phyloP scores from a whole-genome alignment of 352 stramenopile species.

The Globisporangium mamillatum region DNA sequence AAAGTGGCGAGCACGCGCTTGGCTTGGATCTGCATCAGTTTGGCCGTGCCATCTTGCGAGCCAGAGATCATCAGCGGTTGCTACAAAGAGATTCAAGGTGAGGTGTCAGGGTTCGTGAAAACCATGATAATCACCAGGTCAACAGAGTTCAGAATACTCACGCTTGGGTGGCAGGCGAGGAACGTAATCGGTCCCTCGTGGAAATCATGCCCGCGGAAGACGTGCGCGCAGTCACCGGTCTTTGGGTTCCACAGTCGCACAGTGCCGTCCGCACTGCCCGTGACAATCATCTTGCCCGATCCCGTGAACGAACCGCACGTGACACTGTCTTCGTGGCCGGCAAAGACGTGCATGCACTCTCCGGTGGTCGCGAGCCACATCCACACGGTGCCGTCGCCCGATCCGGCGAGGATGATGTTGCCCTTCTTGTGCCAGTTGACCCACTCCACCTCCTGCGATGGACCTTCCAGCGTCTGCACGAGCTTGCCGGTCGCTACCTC shows the following conservation, averaged over 20 bases:
- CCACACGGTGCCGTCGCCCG: slow-evolving; percentile 87
- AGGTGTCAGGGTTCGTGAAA: neutral
- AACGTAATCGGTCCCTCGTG: slow-evolving; percentile 90
- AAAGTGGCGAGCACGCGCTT: slow-evolving; percentile 93
- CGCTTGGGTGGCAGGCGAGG: slow-evolving; percentile 84
- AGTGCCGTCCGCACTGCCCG: slow-evolving; percentile 91
- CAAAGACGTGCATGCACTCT: slow-evolving; percentile 97
- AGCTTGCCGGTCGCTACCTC: slow-evolving; percentile 78
- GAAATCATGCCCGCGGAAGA: slow-evolving; percentile 84
- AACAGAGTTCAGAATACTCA: slow-evolving; percentile 27
- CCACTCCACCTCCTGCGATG: slow-evolving; percentile 90
- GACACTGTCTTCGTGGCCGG: slow-evolving; percentile 94
- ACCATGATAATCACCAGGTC: neutral
- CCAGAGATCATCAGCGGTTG: slow-evolving; percentile 92
- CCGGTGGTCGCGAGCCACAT: slow-evolving; percentile 94
- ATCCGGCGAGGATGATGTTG: slow-evolving; percentile 88
- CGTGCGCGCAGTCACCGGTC: slow-evolving; percentile 90
- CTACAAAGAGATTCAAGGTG: slow-evolving; percentile 21
- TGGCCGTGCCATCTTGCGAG: slow-evolving; percentile 92
- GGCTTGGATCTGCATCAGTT: slow-evolving; percentile 91
- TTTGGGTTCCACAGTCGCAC: slow-evolving; percentile 96
- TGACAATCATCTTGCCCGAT: slow-evolving; percentile 95
- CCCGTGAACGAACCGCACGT: slow-evolving; percentile 93
- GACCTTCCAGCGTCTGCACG: slow-evolving; percentile 82
- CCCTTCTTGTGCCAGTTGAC: slow-evolving; percentile 90